Percentiles rank a stretch among this genome's conserved stretches.
Evolutionary conservation across 2,329 filamentous ascomycete genomes (phyloP).

Genomic region (Fusarium stilboides): DNA sequence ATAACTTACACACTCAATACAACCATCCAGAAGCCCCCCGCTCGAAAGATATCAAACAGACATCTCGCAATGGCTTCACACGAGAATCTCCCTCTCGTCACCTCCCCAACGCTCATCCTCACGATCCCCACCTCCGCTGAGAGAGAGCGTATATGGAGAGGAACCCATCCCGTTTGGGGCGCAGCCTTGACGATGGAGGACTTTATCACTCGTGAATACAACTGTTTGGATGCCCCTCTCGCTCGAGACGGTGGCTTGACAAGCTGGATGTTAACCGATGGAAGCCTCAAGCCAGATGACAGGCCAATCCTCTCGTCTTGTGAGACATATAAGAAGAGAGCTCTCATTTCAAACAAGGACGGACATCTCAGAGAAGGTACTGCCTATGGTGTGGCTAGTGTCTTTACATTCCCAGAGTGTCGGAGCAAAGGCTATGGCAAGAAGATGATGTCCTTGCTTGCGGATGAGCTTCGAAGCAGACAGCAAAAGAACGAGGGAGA

Average conservation of each 20-base stretch:
- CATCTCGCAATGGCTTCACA: slow-evolving; percentile 38
- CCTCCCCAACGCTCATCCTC: slow-evolving; percentile 57
- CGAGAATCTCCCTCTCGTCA: slow-evolving; percentile 41
- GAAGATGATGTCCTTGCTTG: slow-evolving; percentile 80
- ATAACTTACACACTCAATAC: background rate
- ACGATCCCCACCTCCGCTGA: slow-evolving; percentile 71
- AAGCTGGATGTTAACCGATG: slow-evolving; percentile 75
- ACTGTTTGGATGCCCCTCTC: slow-evolving; percentile 71
- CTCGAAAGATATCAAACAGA: background rate
- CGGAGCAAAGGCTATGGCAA: slow-evolving; percentile 83
- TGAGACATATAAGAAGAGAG: slow-evolving; percentile 74
- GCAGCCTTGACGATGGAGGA: slow-evolving; percentile 66
- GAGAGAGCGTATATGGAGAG: slow-evolving; percentile 67
- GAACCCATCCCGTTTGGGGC: slow-evolving; percentile 72
- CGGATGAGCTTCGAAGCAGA: slow-evolving; percentile 54
- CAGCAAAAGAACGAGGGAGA: slow-evolving; percentile 52
- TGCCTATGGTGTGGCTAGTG: slow-evolving; percentile 83
- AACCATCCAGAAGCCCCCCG: background rate
- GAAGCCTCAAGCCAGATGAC: slow-evolving; percentile 53
- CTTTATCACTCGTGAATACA: slow-evolving; percentile 73
- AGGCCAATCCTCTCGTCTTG: slow-evolving; percentile 74
- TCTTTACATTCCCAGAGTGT: slow-evolving; percentile 79
- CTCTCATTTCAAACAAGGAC: slow-evolving; percentile 60
- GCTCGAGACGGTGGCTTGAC: slow-evolving; percentile 71
- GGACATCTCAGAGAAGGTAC: slow-evolving; percentile 65